Base-by-base conservation (phyloP, 768 basidiomycete genomes). In the Mycena filopes region DNA sequence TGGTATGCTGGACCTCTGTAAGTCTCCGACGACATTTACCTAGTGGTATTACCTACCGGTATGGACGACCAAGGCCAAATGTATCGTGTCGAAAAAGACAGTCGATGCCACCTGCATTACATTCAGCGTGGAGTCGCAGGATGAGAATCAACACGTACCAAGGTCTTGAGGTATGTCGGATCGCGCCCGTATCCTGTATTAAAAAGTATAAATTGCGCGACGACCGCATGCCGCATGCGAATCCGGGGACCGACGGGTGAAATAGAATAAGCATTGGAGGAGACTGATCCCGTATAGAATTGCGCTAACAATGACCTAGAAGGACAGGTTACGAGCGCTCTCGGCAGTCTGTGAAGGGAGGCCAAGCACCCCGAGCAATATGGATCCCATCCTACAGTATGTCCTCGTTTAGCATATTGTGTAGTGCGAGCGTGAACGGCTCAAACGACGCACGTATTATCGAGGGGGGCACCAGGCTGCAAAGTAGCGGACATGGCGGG, bases 231-330 rank as follows among this genome's bases (percentile, higher is more conserved):
- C 55, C 15, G n/a, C 26, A 47, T 25, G 4, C 4, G 12, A 16
- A 42, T 38, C 7, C n/a, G 20, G 23, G n/a, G 31, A 58, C 76
- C 29, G 56, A 80, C 81, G 75, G 13, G 70, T 75, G 58, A 75
- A 86, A 66, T 87, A 87, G 60, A 79, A 80, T 75, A 80, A 83
- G 0, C 81, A 81, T 68, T 87, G 86, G 12, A 85, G 67, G 15
- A 78, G 75, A 10, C 80, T 80, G 11, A 86, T 79, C 61, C 83
- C 84, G 57, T 83, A 83, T 5, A 83, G 68, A 31, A 70, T 49
- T 7, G 73, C 73, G 28, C 68, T 69, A 41, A 79, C 64, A 36
- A 84, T 73, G 11, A 36, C 36, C 36, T 36, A 11, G 36, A 36
- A 36, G 36, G 15, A 10, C 11, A 36, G 36, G 36, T 36, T 36